Conservation (phyloP, 495 filamentous ascomycete genomes). For the Podospora tetraspora region DNA sequence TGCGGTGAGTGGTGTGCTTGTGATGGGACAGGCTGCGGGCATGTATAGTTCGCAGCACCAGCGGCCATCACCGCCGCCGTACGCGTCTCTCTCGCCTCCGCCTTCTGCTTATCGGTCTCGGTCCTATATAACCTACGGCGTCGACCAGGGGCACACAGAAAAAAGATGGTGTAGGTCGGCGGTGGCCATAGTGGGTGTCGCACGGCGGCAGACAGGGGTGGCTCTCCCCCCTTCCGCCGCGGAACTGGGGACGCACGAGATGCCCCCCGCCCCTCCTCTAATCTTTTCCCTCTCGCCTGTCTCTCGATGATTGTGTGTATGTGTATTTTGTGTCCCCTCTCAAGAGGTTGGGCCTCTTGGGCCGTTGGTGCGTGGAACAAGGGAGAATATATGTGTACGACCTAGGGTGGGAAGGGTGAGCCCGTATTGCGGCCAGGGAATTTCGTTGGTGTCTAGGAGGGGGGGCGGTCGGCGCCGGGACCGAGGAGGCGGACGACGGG, state of each 20-base stretch:
- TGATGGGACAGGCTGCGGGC: neutral
- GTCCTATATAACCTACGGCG: neutral
- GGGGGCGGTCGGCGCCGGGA: neutral
- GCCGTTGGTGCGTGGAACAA: neutral
- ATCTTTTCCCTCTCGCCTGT: neutral
- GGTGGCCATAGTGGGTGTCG: neutral
- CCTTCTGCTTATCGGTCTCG: neutral
- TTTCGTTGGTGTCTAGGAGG: neutral
- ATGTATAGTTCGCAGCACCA: neutral
- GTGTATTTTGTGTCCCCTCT: neutral
- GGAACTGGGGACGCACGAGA: neutral
- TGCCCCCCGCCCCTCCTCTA: neutral
- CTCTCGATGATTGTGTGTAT: neutral
- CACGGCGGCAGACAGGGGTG: neutral
- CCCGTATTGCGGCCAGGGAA: neutral
- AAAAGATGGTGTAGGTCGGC: neutral
- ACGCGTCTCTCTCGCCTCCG: neutral
- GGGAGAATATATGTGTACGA: neutral
- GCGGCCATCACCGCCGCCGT: neutral
- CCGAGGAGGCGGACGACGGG: neutral
- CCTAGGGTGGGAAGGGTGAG: neutral
- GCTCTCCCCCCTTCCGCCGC: neutral
- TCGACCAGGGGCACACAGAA: neutral
- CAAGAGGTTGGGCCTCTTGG: neutral
- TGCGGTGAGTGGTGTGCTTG: neutral